These are phyloP conservation scores for Myriosclerotinia duriaeana DNA, from an alignment of 2,329 filamentous ascomycete genomes.

Conservation along the genomic window DNA sequence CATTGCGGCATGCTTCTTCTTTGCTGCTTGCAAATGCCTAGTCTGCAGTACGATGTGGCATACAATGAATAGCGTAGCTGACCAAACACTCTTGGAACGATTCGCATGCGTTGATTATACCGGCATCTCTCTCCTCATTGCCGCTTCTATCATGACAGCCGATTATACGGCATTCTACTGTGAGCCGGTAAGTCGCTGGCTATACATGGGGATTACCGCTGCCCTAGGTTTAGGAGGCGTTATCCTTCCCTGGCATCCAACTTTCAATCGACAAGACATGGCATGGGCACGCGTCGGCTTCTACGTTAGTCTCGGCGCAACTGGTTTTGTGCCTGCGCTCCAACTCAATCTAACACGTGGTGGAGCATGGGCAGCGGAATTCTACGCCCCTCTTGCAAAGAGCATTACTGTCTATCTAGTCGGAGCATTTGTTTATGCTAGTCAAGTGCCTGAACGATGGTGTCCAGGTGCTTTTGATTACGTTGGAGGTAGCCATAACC, in stretches of 20 bases:
- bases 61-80: constrained; percentile 96
- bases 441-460: constrained; percentile 90
- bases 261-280: constrained; percentile 90
- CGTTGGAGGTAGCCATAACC: constrained; percentile 90
- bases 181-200: constrained; percentile 81
- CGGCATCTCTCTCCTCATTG: constrained; percentile 90
- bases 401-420: constrained; percentile 81
- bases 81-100: constrained; percentile 83
- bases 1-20: constrained; percentile 92
- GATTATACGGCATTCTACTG: constrained; percentile 99
- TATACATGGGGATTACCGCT: constrained; percentile 81
- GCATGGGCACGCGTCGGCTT: constrained; percentile 90
- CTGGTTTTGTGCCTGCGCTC: constrained; percentile 83
- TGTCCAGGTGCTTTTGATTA: constrained; percentile 93
- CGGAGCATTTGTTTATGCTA: constrained; percentile 85
- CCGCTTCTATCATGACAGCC: constrained; percentile 94
- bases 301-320: constrained; percentile 82
- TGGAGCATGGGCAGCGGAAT: constrained; percentile 76
- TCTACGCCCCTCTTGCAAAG: constrained; percentile 85
- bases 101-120: constrained; percentile 99
- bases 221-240: constrained; percentile 81
- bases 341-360: constrained; percentile 81
- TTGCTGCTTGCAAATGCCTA: constrained; percentile 90
- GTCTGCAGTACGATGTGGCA: constrained; percentile 97
- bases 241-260: constrained; percentile 92